Evolutionary conservation across 345 rosid genomes (phyloP), one percentile per base, ranked within the genome.

Genomic region (Laguncularia racemosa): DNA sequence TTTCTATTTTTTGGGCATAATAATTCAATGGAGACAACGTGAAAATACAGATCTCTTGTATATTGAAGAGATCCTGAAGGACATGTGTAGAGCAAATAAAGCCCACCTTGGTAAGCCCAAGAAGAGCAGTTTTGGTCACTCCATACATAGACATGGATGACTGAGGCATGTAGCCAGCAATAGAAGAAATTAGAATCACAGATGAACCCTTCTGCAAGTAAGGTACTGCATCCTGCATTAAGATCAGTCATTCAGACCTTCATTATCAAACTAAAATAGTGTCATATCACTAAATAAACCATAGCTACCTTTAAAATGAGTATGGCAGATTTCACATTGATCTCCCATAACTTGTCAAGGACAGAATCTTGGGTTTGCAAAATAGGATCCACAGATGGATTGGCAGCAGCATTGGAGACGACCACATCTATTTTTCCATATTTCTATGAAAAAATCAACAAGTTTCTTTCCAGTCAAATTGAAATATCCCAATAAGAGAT

Each of bases 41-140:
- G 11, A 33, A 33, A 33, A 33, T 33, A 33, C 9, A 10, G 40
- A 33, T 33, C 40, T 33, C 15, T 54, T n/a, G 20, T 33, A 54
- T 16, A 33, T 33, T 33, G 11, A 33, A 33, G 40, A 33, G 40
- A 4, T 33, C 40, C 11, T 33, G 9, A 33, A 33, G 11, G 40
- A 33, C n/a, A n/a, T 33, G 40, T 44, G 48, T 9, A 14, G 44
- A 20, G 18, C 51, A 21, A 33, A 33, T 20, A 46, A 17, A 14
- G 16, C 67, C 11, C 56, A 89, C 99, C 90, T 93, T 93, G 45
- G 88, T 84, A 21, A 93, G 77, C 23, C 96, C 99, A 20, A 93
- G 80, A 66, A 89, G 86, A 48, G 99, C 95, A 0, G 99, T 93
- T 75, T 93, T 93, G 11, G 96, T 85, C 44, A 93, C 95, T 17